A percentile compares a stretch with the other conserved stretches of the same genome.
These are phyloP conservation scores for Hordeum marinum DNA, from an alignment of 176 grass and related monocot genomes.

Conservation along the genomic window DNA sequence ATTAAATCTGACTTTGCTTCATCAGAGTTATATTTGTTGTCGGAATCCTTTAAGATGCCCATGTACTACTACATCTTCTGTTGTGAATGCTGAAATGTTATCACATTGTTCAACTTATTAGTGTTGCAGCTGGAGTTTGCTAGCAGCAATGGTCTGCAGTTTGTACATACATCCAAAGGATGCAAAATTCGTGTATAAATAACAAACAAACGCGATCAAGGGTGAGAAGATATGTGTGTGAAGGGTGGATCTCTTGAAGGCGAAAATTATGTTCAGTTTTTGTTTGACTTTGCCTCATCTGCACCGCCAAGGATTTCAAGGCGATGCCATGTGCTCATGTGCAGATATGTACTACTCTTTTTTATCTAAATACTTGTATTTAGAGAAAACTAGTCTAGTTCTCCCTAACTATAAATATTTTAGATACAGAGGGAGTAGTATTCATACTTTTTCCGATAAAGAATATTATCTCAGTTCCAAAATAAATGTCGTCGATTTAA, in stretches of 20 bases:
- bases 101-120: not conserved
- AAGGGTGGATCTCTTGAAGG: not conserved
- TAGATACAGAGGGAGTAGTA: too few species aligned
- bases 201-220: not conserved
- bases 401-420: too few species aligned
- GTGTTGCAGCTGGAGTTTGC: not conserved
- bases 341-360: too few species aligned
- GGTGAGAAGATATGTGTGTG: not conserved
- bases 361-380: too few species aligned
- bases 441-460: too few species aligned
- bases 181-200: not conserved
- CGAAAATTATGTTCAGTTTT: not conserved
- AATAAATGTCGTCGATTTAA: too few species aligned
- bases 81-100: not conserved
- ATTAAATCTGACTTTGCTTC: constrained; percentile 16
- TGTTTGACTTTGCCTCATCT: constrained; percentile 14
- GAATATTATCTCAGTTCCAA: too few species aligned
- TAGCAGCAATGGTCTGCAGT: not conserved
- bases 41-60: not conserved
- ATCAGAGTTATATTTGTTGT: not conserved
- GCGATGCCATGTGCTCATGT: not conserved
- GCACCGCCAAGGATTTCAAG: not conserved
- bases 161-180: not conserved
- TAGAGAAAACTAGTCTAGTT: too few species aligned
- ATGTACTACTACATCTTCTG: not conserved